Evolutionary conservation across 2,329 filamentous ascomycete species (phyloP), one percentile per base, ranked within the genome.

Genomic region (Trichoderma koningiopsis): DNA sequence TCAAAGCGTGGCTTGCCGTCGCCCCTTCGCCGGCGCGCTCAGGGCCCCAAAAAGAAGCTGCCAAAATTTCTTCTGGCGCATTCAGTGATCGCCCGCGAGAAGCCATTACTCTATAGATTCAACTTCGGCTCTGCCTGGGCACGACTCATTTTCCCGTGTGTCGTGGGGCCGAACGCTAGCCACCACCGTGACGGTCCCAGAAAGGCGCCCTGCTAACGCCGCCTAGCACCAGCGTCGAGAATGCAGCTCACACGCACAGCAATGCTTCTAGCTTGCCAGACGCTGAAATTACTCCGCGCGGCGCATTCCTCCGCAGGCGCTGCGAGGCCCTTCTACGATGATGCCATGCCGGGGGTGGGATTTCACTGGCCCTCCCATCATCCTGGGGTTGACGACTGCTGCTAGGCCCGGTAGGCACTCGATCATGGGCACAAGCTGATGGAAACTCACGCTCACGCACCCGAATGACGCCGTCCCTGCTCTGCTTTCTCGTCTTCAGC

Each of bases 291-390:
- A 22, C 29, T 58, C 40, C 40, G 63, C 29, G 53, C 35, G 37
- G 53, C 22, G 35, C 63, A 58, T 57, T 66, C 53, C 53, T 66
- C 63, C 37, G 33, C 37, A 40, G 24, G 52, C 33, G 55, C 27
- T 33, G 31, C 40, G 40, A 62, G 24, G 37, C 40, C 37, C 6
- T 31, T 37, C 14, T 27, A 40, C 22, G 43, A 68, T 68, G 65
- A 61, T 70, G 68, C 68, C 62, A 70, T 70, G 62, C 33, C 57
- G n/a, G 68, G 68, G 68, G 68, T 70, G 31, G 52, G 49, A 68
- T 68, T 70, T 62, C 68, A 68, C 43, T 29, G 49, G 27, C 8
- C 19, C 8, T 19, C 5, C 19, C 16, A 19, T 43, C 16, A 19
- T 19, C 37, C 3, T 43, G 37, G 16, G 16, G 37, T 43, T 43